phyloP scores from a whole-genome alignment of 352 stramenopile genomes.

The Phytophthora tubulina region DNA sequence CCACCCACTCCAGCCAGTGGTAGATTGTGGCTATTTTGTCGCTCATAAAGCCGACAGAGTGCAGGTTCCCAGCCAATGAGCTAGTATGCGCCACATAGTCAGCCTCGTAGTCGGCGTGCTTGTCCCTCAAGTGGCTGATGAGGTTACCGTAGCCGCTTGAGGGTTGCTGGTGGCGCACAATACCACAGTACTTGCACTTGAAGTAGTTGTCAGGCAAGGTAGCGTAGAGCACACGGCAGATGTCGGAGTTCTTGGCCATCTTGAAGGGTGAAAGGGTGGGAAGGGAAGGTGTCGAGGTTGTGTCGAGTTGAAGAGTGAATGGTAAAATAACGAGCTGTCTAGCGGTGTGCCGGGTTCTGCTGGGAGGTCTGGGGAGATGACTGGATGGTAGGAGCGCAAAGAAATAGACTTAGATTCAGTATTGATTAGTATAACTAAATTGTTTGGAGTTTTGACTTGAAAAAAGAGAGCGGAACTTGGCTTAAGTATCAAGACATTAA shows the following conservation, averaged over 20 bases:
- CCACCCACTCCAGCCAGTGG: constrained; percentile 5
- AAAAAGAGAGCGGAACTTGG: too few relatives aligned
- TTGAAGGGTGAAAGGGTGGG: not conserved
- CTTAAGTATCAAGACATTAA: too few relatives aligned
- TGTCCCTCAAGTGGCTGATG: constrained; percentile 16
- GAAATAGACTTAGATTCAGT: too few relatives aligned
- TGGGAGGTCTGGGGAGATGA: too few relatives aligned
- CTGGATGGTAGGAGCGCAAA: too few relatives aligned
- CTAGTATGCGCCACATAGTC: not conserved
- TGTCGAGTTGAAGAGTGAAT: too few relatives aligned
- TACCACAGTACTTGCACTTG: constrained; percentile 12
- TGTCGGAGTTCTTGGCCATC: constrained; percentile 17
- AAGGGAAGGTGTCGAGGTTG: too few relatives aligned
- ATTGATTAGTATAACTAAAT: too few relatives aligned
- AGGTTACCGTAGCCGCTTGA: constrained; percentile 13
- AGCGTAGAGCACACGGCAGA: constrained; percentile 6
- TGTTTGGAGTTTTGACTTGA: too few relatives aligned
- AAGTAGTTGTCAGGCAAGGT: constrained; percentile 3
- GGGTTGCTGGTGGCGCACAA: not conserved
- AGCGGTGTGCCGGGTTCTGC: too few relatives aligned
- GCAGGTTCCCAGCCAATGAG: not conserved
- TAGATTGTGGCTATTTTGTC: not conserved
- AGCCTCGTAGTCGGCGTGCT: not conserved
- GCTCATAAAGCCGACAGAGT: not conserved
- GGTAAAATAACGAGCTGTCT: too few relatives aligned